Evolutionary conservation across 2,329 filamentous ascomycete genomes (phyloP), one percentile per base, ranked within the genome.

Genomic region (Torrubiella hemipterigena): DNA sequence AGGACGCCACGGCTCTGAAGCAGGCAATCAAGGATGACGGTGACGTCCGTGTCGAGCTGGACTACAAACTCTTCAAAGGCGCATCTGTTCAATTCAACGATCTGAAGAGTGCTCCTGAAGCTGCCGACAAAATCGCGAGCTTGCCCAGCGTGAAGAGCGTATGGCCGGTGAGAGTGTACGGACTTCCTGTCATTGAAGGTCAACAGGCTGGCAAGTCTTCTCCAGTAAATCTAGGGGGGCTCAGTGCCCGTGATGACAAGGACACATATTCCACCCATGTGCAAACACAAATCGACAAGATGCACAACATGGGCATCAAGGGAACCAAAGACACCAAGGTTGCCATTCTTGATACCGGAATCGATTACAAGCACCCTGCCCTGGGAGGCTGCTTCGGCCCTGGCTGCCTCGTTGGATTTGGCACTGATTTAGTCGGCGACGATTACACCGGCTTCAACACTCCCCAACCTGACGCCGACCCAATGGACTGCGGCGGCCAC

Each of bases 331-430:
- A 20, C 16, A 30, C 19, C 18, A 30, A 30, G 13, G 19, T 30
- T 20, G 28, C n/a, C 16, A 19, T 30, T 12, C 18, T 30, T 20
- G 28, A 30, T 20, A 30, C 17, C 15, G 28, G 28, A 12, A 38
- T 63, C 23, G 61, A 66, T 35, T 65, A 65, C 38, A 52, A 45
- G 3, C 62, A 65, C 35, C 58, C 58, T 15, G 56, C 61, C 15
- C 55, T 66, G 4, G 63, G 63, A 11, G 61, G 61, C 6, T 59
- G 63, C 31, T 66, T 65, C 37, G 65, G 65, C 4, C 41, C 48
- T 7, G 61, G 60, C 0, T 65, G 52, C 38, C 51, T 65, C 10
- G 56, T 69, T 7, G 49, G 52, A 6, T 51, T 50, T 32, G 64
- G 65, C 3, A 53, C 49, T 18, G 63, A 66, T 24, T 46, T 67